A percentile compares a stretch with the other conserved stretches of the same genome.
These are phyloP conservation scores for Symbiodinium pilosum DNA, from an alignment of 73 alveolate species.

Conservation along the genomic window DNA sequence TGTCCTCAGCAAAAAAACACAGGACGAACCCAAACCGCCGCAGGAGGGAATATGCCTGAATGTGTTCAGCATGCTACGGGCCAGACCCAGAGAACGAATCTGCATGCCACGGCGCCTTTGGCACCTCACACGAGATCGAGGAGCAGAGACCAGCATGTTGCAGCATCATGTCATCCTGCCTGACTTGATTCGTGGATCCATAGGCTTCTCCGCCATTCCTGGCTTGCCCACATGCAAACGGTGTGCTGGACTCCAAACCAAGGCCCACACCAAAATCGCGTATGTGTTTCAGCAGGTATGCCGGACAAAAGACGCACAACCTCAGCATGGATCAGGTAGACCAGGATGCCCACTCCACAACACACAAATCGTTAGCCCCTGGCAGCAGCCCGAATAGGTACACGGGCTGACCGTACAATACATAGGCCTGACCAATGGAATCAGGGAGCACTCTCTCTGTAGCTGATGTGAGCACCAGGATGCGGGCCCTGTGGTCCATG, in stretches of 20 bases:
- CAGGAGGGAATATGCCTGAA: too few relatives aligned
- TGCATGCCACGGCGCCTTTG: slow-evolving; percentile 70
- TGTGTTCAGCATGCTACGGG: too few relatives aligned
- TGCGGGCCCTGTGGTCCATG: neutral
- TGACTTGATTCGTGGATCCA: slow-evolving; percentile 69
- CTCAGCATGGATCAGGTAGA: neutral
- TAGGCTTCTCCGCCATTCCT: slow-evolving; percentile 84
- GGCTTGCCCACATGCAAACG: too few relatives aligned
- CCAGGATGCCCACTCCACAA: too few relatives aligned
- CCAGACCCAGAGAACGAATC: slow-evolving; percentile 57
- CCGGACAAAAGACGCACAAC: slow-evolving; percentile 81
- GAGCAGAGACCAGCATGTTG: neutral
- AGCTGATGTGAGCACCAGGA: neutral
- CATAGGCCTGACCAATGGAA: slow-evolving; percentile 29
- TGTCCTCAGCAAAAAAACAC: slow-evolving; percentile 17
- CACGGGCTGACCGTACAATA: slow-evolving; percentile 73
- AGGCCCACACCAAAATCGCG: slow-evolving; percentile 40
- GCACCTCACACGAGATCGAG: slow-evolving; percentile 37
- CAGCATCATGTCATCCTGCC: neutral
- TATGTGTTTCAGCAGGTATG: slow-evolving; percentile 79
- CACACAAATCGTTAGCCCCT: neutral
- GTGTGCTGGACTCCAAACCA: too few relatives aligned
- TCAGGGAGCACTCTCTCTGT: too few relatives aligned
- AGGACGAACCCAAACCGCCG: too few relatives aligned
- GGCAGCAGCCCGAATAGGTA: slow-evolving; percentile 50